These are phyloP conservation scores for Conoideocrella luteorostrata DNA, from an alignment of 2,329 filamentous ascomycete species.

Conservation along the genomic window DNA sequence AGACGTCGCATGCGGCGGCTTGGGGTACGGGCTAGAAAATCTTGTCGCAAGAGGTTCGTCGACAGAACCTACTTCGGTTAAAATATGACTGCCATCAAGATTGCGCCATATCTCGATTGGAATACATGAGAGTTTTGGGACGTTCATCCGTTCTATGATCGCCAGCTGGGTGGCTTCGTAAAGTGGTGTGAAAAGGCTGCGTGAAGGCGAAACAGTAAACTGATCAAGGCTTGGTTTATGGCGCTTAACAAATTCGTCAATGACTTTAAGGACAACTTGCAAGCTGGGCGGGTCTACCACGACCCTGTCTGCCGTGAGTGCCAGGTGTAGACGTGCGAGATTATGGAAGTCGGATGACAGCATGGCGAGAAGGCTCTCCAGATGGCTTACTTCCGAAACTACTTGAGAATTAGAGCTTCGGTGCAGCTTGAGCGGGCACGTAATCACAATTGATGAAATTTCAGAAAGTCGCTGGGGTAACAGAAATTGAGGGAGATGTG, in stretches of 20 bases:
- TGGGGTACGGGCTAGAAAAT: neutral
- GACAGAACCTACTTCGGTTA: neutral
- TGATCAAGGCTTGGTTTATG: neutral
- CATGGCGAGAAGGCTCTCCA: neutral
- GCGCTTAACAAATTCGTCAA: neutral
- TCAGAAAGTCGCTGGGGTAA: constrained; percentile 15
- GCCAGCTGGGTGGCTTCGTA: neutral
- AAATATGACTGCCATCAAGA: neutral
- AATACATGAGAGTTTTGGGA: neutral
- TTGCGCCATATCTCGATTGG: neutral
- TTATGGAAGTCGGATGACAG: neutral
- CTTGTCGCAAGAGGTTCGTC: neutral
- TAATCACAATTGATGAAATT: constrained; percentile 18
- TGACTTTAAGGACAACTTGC: neutral
- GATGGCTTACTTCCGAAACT: neutral
- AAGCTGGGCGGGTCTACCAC: neutral
- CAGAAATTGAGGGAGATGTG: constrained; percentile 13
- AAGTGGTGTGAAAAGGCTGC: neutral
- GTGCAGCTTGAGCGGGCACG: constrained; percentile 9
- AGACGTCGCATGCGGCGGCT: neutral
- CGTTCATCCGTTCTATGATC: no score
- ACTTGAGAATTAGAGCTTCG: neutral
- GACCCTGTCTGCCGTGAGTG: neutral
- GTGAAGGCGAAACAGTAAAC: neutral
- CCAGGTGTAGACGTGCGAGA: neutral